These are phyloP conservation scores for Botrytis hyacinthi DNA, from an alignment of 2,329 filamentous ascomycete species.

Conservation along the genomic window DNA sequence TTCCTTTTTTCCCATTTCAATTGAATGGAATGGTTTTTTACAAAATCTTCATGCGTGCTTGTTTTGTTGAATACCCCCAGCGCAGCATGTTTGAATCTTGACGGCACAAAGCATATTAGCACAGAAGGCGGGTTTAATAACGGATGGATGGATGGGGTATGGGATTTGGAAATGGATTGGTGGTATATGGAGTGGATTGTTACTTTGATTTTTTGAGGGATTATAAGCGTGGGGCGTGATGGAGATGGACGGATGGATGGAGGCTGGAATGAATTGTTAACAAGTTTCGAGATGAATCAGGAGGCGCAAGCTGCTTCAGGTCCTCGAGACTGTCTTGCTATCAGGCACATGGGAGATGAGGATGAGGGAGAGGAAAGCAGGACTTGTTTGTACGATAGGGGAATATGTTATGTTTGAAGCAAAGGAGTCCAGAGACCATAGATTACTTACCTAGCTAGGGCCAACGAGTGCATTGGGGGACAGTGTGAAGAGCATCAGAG, in stretches of 20 bases:
- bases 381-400: constrained; percentile 17
- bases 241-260: constrained; percentile 2
- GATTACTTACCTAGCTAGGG: background rate
- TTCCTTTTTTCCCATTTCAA: constrained; percentile 11
- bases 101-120: constrained; percentile 19
- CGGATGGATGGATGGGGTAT: constrained; percentile 9
- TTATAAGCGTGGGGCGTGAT: constrained; percentile 15
- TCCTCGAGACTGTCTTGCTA: background rate
- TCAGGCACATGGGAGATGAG: background rate
- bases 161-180: constrained; percentile 20
- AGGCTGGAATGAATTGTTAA: constrained; percentile 2
- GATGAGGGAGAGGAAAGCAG: background rate
- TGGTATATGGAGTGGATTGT: constrained; percentile 11
- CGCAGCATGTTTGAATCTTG: constrained; percentile 23
- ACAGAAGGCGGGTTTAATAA: constrained; percentile 18
- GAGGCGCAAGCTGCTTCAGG: background rate
- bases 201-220: constrained; percentile 14
- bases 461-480: constrained; percentile 1
- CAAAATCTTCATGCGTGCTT: constrained; percentile 20
- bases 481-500: background rate
- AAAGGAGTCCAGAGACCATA: background rate
- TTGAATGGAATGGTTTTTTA: constrained; percentile 3
- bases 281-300: constrained; percentile 1
- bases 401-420: constrained; percentile 3
- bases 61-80: constrained; percentile 23